Evolutionary conservation across 306 rosid genomes (phyloP), one percentile per base, ranked within the genome.

Genomic region (Quercus gilva): DNA sequence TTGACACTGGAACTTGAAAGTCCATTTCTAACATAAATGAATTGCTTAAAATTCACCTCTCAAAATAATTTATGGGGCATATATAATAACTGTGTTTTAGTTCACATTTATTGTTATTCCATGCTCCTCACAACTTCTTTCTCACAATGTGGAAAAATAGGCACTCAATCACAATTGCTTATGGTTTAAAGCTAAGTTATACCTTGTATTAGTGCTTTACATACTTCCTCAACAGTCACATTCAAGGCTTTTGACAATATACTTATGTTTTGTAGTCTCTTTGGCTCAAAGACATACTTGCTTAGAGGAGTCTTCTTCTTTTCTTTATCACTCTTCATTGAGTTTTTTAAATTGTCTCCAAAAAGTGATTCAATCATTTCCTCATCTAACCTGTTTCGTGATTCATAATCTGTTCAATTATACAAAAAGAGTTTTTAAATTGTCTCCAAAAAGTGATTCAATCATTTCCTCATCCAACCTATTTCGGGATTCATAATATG

Each of bases 391-490:
- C 98, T 96, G 89, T 74, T 86, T 73, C 61, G 76, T 55, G 80
- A 58, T 60, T 55, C 83, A 84, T 45, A 14, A 86, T 10, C 10
- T 53, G 35, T 31, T 31, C 35, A 31, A 4, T 31, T 31, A 31
- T 31, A 31, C 0, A 31, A 0, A 31, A 31, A 31, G 5, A 65
- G 76, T 87, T 75, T 90, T 94, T 56, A 91, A 84, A 82, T 91
- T 91, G 93, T 96, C 93, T 28, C 99, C 99, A 56, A 96, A 96
- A 71, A 96, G 97, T 55, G 99, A 93, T 83, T 96, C 97, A 8
- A 93, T 96, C 98, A 96, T 96, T 87, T 96, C 97, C 88, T 96
- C 98, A 43, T 96, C 96, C 56, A 96, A 88, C 87, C 99, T 96
- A 89, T 76, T 86, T 69, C 68, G 74, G 55, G 79, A 58, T 60